Base-by-base conservation (phyloP, 371 early-diverging fungal species). In the Basidiobolus meristosporus region DNA sequence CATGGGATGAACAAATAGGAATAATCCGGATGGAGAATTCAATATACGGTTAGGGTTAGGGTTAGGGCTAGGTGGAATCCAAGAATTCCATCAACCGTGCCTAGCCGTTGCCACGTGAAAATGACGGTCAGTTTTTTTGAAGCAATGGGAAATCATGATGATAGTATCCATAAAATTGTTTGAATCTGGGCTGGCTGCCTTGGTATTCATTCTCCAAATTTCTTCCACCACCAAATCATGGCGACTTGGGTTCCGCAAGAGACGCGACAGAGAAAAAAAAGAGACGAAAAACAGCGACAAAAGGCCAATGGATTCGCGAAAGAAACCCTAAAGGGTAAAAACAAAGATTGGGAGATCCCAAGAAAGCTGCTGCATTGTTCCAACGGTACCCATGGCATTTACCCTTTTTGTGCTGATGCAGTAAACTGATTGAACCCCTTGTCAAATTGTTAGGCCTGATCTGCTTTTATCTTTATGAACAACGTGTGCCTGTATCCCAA, bases 321-420 rank as follows among this genome's bases (percentile, higher is more conserved):
- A 9, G 7, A 40, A n/a, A 40, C 7, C 26, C 16, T 2, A 7
- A 19, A 19, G 19, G 18, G 15, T 19, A 33, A 39, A 2, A 49
- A 54, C 39, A 57, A 60, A 14, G 52, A 59, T 10, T 62, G 59
- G 60, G 69, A 68, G 43, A 42, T 68, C 14, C 64, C 69, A 35
- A 54, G 69, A 34, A 68, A 68, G 38, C 10, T 52, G 12, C 60
- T 63, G 31, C 69, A 68, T 38, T 60, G 54, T 23, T 59, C 64
- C 12, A 63, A 65, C 15, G 69, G 69, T 68, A 53, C 7, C 4
- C 17, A 4, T 9, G 4, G 9, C 16, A 14, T 23, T 11, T 17
- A 19, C 17, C n/a, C 21, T 43, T 12, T 12, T 9, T 31, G 23
- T 14, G 10, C 30, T 10, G 9, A 2, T n/a, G 23, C 23, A 16